Base-by-base conservation (phyloP, 176 grass and related monocot species). In the Oryza officinalis region DNA sequence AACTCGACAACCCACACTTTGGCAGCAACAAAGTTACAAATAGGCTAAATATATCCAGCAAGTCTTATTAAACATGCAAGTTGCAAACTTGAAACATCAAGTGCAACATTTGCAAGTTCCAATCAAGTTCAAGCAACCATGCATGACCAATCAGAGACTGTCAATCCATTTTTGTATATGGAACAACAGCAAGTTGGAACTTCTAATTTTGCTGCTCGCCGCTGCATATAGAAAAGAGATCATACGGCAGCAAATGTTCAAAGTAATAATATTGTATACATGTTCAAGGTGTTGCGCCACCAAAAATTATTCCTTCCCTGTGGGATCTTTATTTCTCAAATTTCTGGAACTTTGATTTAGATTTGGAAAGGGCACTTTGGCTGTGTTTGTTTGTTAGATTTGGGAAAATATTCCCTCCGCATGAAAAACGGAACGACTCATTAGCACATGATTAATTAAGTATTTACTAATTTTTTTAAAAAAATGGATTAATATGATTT, bases 311-410 rank as follows among this genome's bases (percentile, higher is more conserved):
- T 87, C 80, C 50, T 63, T 52, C 26, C 23, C 17, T 70, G 75
- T 65, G 52, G n/a, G 75, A 47, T 82, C 70, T 52, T 41, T 33
- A 13, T 81, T 81, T 85, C 77, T 72, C 27, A 32, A 71, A 79
- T 75, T 68, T 11, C 12, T 13, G 28, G 30, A 83, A 74, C 80
- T 70, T 83, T 79, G 40, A 52, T 86, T 82, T 64, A 12, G 9
- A 86, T 80, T 83, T 90, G 88, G 80, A 92, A 83, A 91, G 81
- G 83, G 61, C 3, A 27, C 78, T 70, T 92, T n/a, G n/a, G n/a
- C n/a, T n/a, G n/a, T n/a, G n/a, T n/a, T n/a, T n/a, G n/a, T n/a
- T n/a, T n/a, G n/a, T n/a, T n/a, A n/a, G n/a, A n/a, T n/a, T n/a
- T n/a, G n/a, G n/a, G n/a, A n/a, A n/a, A n/a, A n/a, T n/a, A n/a